Evolutionary conservation across 805 yeast species (phyloP).

Genomic region (Ogataea pignaliae): DNA sequence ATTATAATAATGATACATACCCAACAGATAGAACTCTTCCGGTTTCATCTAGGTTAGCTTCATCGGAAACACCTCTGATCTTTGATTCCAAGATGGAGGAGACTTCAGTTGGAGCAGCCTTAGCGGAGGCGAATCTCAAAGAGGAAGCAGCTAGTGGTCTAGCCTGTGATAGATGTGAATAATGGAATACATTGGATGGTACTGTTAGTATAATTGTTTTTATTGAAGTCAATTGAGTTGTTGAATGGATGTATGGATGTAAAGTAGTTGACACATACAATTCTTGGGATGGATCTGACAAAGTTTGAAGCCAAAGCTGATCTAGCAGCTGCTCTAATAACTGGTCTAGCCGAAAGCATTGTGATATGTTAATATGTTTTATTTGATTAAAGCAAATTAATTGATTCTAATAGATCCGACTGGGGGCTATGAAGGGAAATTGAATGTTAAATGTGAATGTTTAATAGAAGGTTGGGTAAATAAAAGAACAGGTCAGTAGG

Average conservation of each 20-base stretch:
- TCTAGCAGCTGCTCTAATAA: slow-evolving; percentile 81
- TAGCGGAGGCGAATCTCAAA: slow-evolving; percentile 89
- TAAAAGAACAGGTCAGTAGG: background rate
- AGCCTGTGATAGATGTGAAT: slow-evolving; percentile 39
- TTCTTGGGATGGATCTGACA: slow-evolving; percentile 40
- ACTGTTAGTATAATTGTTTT: slow-evolving; percentile 1
- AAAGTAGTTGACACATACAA: slow-evolving; percentile 38
- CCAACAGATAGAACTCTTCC: slow-evolving; percentile 99
- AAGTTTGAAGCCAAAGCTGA: slow-evolving; percentile 57
- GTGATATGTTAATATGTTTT: slow-evolving; percentile 1
- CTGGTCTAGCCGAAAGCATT: slow-evolving; percentile 84
- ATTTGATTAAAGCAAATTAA: background rate
- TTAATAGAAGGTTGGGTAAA: background rate
- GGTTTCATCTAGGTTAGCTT: slow-evolving; percentile 96
- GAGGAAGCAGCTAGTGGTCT: slow-evolving; percentile 62
- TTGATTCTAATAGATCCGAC: slow-evolving; percentile 1
- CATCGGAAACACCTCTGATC: slow-evolving; percentile 98
- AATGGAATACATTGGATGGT: background rate
- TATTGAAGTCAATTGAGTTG: background rate
- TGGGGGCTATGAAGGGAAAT: background rate
- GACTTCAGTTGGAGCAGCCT: slow-evolving; percentile 99
- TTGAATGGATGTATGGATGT: background rate
- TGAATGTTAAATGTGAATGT: too few relatives aligned
- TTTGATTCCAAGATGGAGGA: slow-evolving; percentile 98
- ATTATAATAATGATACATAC: slow-evolving; percentile 42